Conservation (phyloP, 768 basidiomycete genomes). For the Termitomyces sp. region DNA sequence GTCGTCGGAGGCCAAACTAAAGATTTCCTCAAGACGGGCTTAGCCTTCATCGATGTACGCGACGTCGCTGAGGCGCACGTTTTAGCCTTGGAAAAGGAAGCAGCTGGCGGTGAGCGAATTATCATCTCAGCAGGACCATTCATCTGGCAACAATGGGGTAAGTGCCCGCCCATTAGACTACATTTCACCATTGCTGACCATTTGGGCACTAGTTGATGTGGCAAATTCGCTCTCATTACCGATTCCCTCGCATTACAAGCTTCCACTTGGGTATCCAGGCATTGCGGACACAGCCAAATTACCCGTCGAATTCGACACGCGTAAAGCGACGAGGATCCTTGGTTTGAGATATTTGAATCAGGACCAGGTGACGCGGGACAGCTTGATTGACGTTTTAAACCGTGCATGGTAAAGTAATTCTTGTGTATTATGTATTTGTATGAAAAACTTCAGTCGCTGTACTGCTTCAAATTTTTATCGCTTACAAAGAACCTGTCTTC, state of each 20-base stretch:
- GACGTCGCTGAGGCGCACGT: constrained; percentile 49
- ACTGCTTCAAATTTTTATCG: neutral
- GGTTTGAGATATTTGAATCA: constrained; percentile 35
- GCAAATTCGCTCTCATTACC: constrained; percentile 27
- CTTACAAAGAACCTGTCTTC: neutral
- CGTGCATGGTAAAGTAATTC: constrained; percentile 29
- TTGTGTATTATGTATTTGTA: neutral
- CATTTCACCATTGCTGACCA: neutral
- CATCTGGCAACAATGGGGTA: constrained; percentile 25
- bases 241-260: constrained; percentile 16
- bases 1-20: constrained; percentile 13
- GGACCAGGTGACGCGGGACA: constrained; percentile 35
- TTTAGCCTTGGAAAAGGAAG: constrained; percentile 37
- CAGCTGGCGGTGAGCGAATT: constrained; percentile 48
- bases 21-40: constrained; percentile 16
- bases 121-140: constrained; percentile 28
- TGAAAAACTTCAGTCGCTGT: neutral
- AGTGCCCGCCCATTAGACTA: neutral
- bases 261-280: constrained; percentile 28
- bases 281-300: constrained; percentile 21
- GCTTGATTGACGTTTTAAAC: constrained; percentile 33
- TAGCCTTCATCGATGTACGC: constrained; percentile 36
- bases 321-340: constrained; percentile 34
- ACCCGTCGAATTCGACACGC: constrained; percentile 22
- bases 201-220: constrained; percentile 24